phyloP scores from a whole-genome alignment of 345 rosid species.

The Salix brachista region DNA sequence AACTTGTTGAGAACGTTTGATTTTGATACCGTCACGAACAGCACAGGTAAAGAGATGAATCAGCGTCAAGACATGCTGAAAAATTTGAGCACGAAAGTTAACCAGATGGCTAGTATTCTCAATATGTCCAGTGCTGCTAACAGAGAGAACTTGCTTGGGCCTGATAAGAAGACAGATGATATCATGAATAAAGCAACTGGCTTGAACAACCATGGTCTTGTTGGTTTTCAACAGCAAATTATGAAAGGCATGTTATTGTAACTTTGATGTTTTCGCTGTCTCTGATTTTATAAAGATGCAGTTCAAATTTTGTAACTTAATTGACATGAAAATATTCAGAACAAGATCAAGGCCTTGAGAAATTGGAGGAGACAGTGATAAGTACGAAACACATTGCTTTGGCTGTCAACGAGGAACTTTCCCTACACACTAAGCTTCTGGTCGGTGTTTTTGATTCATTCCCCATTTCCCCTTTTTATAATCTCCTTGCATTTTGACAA shows the following conservation, averaged over 20 bases:
- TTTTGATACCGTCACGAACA: slow-evolving; percentile 24
- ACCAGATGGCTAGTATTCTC: slow-evolving; percentile 76
- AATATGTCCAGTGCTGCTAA: slow-evolving; percentile 86
- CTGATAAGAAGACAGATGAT: slow-evolving; percentile 65
- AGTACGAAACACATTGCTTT: slow-evolving; percentile 89
- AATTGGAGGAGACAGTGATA: slow-evolving; percentile 77
- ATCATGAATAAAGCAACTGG: slow-evolving; percentile 53
- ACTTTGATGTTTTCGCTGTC: neutral
- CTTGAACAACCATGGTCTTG: slow-evolving; percentile 80
- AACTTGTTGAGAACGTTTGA: neutral
- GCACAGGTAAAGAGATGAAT: slow-evolving; percentile 93
- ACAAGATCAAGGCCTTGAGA: slow-evolving; percentile 97
- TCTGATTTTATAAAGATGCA: neutral
- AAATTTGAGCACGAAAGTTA: slow-evolving; percentile 65
- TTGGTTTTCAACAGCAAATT: slow-evolving; percentile 81
- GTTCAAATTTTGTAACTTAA: neutral
- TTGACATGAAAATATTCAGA: slow-evolving; percentile 44
- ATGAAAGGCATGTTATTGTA: slow-evolving; percentile 63
- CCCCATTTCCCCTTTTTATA: neutral
- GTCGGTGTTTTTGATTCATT: slow-evolving; percentile 35
- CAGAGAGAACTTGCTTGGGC: slow-evolving; percentile 78
- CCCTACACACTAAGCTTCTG: slow-evolving; percentile 76
- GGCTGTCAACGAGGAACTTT: slow-evolving; percentile 87
- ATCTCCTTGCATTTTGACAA: neutral
- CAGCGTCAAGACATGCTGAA: slow-evolving; percentile 82